These are phyloP conservation scores for Euptelea pleiosperma DNA, from an alignment of 164 flowering plant species.

Conservation along the genomic window DNA sequence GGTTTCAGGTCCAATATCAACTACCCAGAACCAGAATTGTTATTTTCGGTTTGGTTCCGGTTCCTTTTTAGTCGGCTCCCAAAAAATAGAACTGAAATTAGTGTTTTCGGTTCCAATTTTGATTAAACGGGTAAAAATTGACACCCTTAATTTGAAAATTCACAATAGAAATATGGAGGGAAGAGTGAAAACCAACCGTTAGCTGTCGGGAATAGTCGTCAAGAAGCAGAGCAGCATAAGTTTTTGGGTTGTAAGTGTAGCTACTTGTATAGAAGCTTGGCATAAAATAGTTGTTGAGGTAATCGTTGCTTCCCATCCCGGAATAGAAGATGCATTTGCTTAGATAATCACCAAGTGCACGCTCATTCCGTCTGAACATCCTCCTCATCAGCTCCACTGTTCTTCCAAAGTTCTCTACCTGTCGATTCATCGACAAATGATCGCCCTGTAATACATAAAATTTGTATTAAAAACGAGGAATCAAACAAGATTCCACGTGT, in stretches of 20 bases:
- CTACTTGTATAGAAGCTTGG: slow-evolving; percentile 50
- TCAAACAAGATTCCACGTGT: no score
- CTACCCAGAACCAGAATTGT: no score
- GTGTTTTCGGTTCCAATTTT: no score
- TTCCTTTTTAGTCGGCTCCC: no score
- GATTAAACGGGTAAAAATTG: no score
- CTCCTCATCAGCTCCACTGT: slow-evolving; percentile 50
- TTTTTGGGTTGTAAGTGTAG: slow-evolving; percentile 34
- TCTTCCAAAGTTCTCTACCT: slow-evolving; percentile 45
- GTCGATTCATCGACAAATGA: slow-evolving; percentile 65
- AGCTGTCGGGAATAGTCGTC: slow-evolving; percentile 68
- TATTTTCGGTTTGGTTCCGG: no score
- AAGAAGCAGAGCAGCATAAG: slow-evolving; percentile 59
- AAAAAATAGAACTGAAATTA: no score
- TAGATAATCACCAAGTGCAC: slow-evolving; percentile 34
- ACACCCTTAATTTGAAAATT: no score
- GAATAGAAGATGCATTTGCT: slow-evolving; percentile 65
- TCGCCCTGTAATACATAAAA: slow-evolving; percentile 65
- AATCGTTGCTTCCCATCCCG: slow-evolving; percentile 91
- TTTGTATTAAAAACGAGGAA: no score
- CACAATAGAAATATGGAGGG: no score
- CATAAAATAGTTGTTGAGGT: slow-evolving; percentile 88
- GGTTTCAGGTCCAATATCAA: no score
- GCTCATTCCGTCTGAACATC: slow-evolving; percentile 44
- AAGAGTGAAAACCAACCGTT: slow-evolving; percentile 34